Conservation (phyloP, 116 monocot genomes). For the Cymodocea nodosa region DNA sequence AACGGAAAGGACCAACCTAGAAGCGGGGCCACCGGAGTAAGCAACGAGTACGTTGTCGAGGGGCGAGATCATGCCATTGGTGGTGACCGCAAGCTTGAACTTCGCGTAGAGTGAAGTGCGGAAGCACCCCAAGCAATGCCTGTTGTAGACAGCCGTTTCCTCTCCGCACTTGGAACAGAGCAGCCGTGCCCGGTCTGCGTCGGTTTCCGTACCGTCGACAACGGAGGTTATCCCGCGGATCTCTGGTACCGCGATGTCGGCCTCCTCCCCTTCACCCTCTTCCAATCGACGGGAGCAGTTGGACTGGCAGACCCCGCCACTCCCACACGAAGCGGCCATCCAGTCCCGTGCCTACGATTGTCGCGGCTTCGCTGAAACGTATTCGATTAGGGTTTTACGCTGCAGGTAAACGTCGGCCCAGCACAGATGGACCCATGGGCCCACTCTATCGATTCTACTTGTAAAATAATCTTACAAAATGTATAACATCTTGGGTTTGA, state of each 20-base stretch:
- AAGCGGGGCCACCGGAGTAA: slow-evolving; percentile 80
- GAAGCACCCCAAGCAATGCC: slow-evolving; percentile 63
- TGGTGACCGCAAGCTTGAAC: slow-evolving; percentile 85
- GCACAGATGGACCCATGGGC: no score
- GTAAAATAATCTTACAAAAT: no score
- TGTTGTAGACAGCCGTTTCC: slow-evolving; percentile 18
- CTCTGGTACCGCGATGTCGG: not conserved
- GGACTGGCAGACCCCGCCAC: slow-evolving; percentile 25
- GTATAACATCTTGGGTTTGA: no score
- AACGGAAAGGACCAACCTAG: slow-evolving; percentile 34
- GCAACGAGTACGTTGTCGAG: slow-evolving; percentile 82
- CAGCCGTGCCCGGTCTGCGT: not conserved
- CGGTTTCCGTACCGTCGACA: not conserved
- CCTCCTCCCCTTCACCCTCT: slow-evolving; percentile 6
- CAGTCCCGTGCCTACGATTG: not conserved
- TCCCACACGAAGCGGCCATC: slow-evolving; percentile 3
- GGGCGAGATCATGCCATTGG: slow-evolving; percentile 91
- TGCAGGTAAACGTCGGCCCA: no score
- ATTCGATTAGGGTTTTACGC: no score
- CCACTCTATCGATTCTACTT: no score
- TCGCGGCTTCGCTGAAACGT: no score
- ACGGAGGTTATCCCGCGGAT: not conserved
- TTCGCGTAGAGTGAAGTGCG: slow-evolving; percentile 50
- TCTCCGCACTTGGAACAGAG: slow-evolving; percentile 66
- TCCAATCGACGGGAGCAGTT: slow-evolving; percentile 12